Evolutionary conservation across 345 rosid species (phyloP).

Genomic region (Psidium guajava): DNA sequence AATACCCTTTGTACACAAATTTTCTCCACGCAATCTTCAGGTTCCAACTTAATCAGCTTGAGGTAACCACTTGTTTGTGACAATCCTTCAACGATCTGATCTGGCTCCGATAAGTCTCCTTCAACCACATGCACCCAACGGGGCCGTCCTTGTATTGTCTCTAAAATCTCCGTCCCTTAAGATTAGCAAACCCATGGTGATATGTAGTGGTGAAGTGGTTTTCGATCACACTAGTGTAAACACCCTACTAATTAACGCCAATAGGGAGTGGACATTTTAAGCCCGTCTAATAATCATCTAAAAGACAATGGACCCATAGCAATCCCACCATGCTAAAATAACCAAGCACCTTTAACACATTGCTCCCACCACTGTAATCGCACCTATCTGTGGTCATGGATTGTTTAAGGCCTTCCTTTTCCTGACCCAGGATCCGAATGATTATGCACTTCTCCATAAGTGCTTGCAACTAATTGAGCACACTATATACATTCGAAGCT

Average conservation of each 20-base stretch:
- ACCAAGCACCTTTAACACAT: constrained; percentile 90
- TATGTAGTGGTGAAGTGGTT: constrained; percentile 86
- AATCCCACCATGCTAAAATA: constrained; percentile 97
- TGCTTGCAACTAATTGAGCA: constrained; percentile 98
- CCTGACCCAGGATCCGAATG: constrained; percentile 79
- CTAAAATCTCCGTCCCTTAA: no score
- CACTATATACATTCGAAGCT: constrained; percentile 99
- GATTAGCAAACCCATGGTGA: constrained; percentile 95
- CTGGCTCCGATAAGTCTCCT: no score
- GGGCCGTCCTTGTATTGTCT: no score
- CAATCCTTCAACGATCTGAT: no score
- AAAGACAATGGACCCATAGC: constrained; percentile 87
- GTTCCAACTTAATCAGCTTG: no score
- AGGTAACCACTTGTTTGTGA: no score
- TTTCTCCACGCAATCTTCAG: constrained; percentile 2
- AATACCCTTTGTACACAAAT: background rate
- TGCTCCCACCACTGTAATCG: constrained; percentile 92
- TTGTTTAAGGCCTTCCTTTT: constrained; percentile 83
- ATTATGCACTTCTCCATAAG: constrained; percentile 86
- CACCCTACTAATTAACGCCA: constrained; percentile 91
- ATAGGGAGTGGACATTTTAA: constrained; percentile 87
- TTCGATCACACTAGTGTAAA: constrained; percentile 83
- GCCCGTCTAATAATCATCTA: constrained; percentile 93
- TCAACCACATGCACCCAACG: no score
- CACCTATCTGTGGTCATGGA: constrained; percentile 96